Percentiles rank a stretch among this genome's conserved stretches.
phyloP scores from a whole-genome alignment of 192 early-diverging fungal genomes.

The Entomortierella beljakovae region DNA sequence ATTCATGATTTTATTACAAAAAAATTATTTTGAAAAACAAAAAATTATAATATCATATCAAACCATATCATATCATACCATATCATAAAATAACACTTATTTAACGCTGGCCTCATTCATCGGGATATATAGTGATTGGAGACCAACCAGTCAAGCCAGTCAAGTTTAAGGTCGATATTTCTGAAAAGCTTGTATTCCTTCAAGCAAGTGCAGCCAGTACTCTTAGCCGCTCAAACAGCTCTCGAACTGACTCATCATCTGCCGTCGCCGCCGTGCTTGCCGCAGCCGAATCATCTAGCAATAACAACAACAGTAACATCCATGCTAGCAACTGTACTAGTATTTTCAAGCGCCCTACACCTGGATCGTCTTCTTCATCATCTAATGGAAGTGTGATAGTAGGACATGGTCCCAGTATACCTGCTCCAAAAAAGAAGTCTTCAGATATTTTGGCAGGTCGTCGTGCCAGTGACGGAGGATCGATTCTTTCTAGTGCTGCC shows the following conservation, averaged over 20 bases:
- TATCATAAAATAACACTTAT: not conserved
- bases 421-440: not conserved
- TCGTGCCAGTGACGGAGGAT: slow-evolving; percentile 43
- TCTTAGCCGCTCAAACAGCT: not conserved
- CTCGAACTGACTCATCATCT: slow-evolving; percentile 21
- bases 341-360: not conserved
- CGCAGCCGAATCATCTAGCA: slow-evolving; percentile 5
- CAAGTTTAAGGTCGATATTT: slow-evolving; percentile 49
- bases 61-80: not conserved
- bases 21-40: not conserved
- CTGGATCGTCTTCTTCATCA: slow-evolving; percentile 17
- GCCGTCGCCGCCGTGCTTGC: slow-evolving; percentile 28
- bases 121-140: slow-evolving; percentile 15
- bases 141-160: slow-evolving; percentile 34
- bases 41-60: not conserved
- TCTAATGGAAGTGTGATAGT: not conserved
- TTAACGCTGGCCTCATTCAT: not conserved
- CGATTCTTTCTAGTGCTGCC: slow-evolving; percentile 43
- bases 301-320: slow-evolving; percentile 4
- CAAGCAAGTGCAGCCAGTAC: not conserved
- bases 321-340: not conserved
- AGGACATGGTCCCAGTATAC: not conserved
- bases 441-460: slow-evolving; percentile 9
- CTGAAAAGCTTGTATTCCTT: slow-evolving; percentile 19
- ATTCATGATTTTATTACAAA: no score